Evolutionary conservation across 768 basidiomycete species (phyloP).

Genomic region (Heimioporus sp.): DNA sequence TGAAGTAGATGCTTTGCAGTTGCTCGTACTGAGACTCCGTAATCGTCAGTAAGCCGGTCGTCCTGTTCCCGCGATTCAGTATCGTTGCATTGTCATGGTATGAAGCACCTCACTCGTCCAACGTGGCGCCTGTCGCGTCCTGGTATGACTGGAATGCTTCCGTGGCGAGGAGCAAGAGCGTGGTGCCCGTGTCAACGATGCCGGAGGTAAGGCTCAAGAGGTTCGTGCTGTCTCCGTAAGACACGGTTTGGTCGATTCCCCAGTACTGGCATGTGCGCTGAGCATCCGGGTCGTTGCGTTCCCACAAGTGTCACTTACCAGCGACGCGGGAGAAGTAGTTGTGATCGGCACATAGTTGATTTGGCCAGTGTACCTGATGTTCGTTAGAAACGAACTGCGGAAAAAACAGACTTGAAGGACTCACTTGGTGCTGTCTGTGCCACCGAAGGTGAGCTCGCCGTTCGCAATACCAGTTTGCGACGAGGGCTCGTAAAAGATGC

Average conservation of each 20-base stretch:
- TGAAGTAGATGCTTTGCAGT: slow-evolving; percentile 52
- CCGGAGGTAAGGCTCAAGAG: slow-evolving; percentile 40
- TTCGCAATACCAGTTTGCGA: slow-evolving; percentile 37
- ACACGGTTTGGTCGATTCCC: slow-evolving; percentile 43
- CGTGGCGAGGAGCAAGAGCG: slow-evolving; percentile 53
- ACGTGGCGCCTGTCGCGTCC: slow-evolving; percentile 47
- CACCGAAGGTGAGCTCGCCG: slow-evolving; percentile 57
- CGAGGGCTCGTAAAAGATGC: slow-evolving; percentile 53
- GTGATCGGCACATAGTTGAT: slow-evolving; percentile 43
- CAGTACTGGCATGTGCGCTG: slow-evolving; percentile 34
- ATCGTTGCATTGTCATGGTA: neutral
- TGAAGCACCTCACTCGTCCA: slow-evolving; percentile 42
- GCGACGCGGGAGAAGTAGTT: slow-evolving; percentile 42
- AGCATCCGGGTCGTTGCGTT: neutral
- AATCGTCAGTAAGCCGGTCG: slow-evolving; percentile 56
- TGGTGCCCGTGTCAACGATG: slow-evolving; percentile 55
- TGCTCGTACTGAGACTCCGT: slow-evolving; percentile 46
- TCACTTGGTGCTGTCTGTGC: slow-evolving; percentile 46
- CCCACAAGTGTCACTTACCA: slow-evolving; percentile 10
- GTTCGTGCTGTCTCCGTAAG: slow-evolving; percentile 33
- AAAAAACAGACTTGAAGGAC: neutral
- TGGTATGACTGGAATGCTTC: slow-evolving; percentile 59
- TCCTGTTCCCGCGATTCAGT: slow-evolving; percentile 24
- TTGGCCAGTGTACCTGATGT: slow-evolving; percentile 30
- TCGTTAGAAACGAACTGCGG: neutral